Percentiles rank a stretch among this genome's conserved stretches.
Evolutionary conservation across 1,139 yeast species (phyloP).

Genomic region (Blastobotrys buckinghamii): DNA sequence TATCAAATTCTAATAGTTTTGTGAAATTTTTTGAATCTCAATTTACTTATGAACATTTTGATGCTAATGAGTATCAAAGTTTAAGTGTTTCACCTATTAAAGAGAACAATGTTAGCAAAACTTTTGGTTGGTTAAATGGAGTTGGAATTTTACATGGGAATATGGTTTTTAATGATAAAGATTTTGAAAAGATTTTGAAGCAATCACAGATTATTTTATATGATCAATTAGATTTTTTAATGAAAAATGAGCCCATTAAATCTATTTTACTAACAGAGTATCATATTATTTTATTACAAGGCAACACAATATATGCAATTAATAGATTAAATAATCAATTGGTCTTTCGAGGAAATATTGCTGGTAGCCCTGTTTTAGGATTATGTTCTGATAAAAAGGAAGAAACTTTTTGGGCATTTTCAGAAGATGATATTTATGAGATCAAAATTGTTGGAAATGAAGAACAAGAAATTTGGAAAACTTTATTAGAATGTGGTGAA

Average conservation of each 20-base stretch:
- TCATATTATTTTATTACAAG: conserved; percentile 45
- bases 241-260: conserved; percentile 8
- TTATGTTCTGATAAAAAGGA: conserved; percentile 51
- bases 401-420: conserved; percentile 57
- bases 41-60: conserved; percentile 27
- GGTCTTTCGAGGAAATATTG: conserved; percentile 39
- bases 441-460: conserved; percentile 60
- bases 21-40: conserved; percentile 27
- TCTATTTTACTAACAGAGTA: conserved; percentile 42
- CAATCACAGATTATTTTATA: conserved; percentile 38
- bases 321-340: conserved; percentile 47
- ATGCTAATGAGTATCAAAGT: conserved; percentile 17
- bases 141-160: conserved; percentile 42
- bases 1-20: conserved; percentile 8
- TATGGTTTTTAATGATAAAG: conserved; percentile 17
- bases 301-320: conserved; percentile 37
- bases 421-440: conserved; percentile 52
- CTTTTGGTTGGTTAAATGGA: conserved; percentile 44
- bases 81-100: conserved; percentile 20
- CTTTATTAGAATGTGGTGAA: conserved; percentile 53
- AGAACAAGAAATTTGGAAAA: conserved; percentile 68
- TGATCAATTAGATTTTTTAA: conserved; percentile 34
- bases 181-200: conserved; percentile 20
- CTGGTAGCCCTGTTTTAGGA: conserved; percentile 44
- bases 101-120: conserved; percentile 11